Evolutionary conservation across 1,284 basidiomycete species (phyloP).

Genomic region (Puccinia polysora): DNA sequence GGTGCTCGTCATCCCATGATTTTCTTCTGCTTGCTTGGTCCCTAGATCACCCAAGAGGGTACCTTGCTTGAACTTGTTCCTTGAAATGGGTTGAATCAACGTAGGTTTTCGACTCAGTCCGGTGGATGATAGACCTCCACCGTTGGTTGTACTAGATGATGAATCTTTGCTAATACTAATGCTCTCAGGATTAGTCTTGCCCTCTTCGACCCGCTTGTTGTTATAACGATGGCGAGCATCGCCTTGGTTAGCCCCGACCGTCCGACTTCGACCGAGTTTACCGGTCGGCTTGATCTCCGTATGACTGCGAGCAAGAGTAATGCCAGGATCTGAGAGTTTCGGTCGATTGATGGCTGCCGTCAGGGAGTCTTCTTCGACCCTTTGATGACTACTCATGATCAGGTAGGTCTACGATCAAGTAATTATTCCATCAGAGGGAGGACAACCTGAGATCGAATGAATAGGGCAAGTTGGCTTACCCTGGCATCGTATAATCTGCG

Average conservation of each 20-base stretch:
- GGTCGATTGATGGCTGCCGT: too few species aligned
- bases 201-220: too few species aligned
- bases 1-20: neutral
- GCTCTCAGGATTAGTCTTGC: neutral
- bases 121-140: neutral
- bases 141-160: too few species aligned
- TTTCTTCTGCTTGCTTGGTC: neutral
- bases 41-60: constrained; percentile 29
- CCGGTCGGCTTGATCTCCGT: too few species aligned
- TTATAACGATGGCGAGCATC: too few species aligned
- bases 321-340: too few species aligned
- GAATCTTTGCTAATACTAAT: too few species aligned
- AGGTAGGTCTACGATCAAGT: neutral
- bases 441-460: neutral
- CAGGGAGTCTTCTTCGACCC: too few species aligned
- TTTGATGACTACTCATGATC: too few species aligned
- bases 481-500: constrained; percentile 43
- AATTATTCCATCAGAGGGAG: neutral
- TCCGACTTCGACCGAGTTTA: too few species aligned
- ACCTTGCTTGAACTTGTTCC: constrained; percentile 25
- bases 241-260: too few species aligned
- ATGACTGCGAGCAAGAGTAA: too few species aligned
- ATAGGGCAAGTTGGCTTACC: constrained; percentile 13
- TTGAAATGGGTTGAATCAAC: neutral
- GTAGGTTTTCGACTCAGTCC: constrained; percentile 36